Conservation (phyloP, 805 yeast genomes). For the Candida hungchunana region DNA sequence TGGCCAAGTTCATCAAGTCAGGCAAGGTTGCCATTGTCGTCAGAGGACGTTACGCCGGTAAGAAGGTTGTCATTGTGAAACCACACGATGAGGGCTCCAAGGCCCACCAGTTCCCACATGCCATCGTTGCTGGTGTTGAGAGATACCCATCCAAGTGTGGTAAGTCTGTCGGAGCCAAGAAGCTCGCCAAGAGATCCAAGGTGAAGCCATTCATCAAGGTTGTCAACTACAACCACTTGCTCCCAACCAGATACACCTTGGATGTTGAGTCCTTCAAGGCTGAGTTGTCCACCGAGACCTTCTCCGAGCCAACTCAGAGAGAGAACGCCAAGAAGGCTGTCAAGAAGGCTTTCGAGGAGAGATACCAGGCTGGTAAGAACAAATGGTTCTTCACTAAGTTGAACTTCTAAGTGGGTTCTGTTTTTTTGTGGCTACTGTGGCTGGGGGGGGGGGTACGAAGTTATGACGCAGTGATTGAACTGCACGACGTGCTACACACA, state of each 20-base stretch:
- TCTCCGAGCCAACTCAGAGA: conserved; percentile 95
- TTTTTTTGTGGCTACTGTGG: conserved; percentile 4
- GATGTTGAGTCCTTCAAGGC: conserved; percentile 94
- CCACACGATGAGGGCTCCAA: conserved; percentile 99
- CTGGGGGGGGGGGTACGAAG: conserved; percentile 1
- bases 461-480: background rate
- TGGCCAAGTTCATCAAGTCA: conserved; percentile 99
- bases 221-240: conserved; percentile 98
- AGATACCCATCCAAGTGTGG: conserved; percentile 96
- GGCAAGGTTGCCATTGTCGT: conserved; percentile 79
- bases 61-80: conserved; percentile 97
- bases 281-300: conserved; percentile 86
- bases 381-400: conserved; percentile 99
- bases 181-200: conserved; percentile 93
- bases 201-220: conserved; percentile 98
- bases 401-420: conserved; percentile 53
- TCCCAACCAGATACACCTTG: conserved; percentile 99
- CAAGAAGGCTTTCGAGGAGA: conserved; percentile 98
- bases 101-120: conserved; percentile 98
- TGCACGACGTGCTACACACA: background rate
- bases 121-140: conserved; percentile 98
- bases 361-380: conserved; percentile 99
- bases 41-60: conserved; percentile 97
- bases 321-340: conserved; percentile 98
- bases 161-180: conserved; percentile 92